Evolutionary conservation across 2,329 filamentous ascomycete species (phyloP).

Genomic region (Penicillium sp.): DNA sequence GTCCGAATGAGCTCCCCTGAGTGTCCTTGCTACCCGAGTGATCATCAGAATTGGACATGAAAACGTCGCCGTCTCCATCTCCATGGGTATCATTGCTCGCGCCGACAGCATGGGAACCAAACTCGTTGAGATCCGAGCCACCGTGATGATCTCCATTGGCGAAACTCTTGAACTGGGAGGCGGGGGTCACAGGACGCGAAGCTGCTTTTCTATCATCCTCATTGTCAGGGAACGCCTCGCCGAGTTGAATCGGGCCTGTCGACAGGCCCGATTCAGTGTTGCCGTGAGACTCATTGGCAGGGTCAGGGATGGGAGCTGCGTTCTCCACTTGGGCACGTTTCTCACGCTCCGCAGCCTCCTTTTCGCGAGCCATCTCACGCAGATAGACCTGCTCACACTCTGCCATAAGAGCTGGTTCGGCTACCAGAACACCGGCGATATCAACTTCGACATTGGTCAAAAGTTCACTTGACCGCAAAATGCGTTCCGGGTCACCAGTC

Average conservation of each 20-base stretch:
- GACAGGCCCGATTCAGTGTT: conserved; percentile 54
- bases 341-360: conserved; percentile 58
- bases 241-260: conserved; percentile 59
- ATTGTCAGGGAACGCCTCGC: conserved; percentile 58
- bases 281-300: conserved; percentile 53
- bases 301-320: conserved; percentile 44
- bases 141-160: conserved; percentile 57
- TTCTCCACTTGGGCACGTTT: conserved; percentile 6
- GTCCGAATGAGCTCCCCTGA: conserved; percentile 51
- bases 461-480: conserved; percentile 86
- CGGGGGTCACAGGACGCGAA: conserved; percentile 56
- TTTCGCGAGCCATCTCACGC: conserved; percentile 69
- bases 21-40: conserved; percentile 45
- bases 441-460: conserved; percentile 93
- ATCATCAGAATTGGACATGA: conserved; percentile 58
- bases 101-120: conserved; percentile 33
- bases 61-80: conserved; percentile 56
- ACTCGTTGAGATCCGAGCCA: conserved; percentile 43
- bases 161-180: conserved; percentile 50
- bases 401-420: conserved; percentile 60
- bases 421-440: conserved; percentile 70
- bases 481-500: conserved; percentile 77
- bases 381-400: conserved; percentile 82
- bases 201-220: conserved; percentile 43
- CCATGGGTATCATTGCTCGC: conserved; percentile 59